Evolutionary conservation across 257 asterid species (phyloP).

Genomic region (Salvia rosmarinus): DNA sequence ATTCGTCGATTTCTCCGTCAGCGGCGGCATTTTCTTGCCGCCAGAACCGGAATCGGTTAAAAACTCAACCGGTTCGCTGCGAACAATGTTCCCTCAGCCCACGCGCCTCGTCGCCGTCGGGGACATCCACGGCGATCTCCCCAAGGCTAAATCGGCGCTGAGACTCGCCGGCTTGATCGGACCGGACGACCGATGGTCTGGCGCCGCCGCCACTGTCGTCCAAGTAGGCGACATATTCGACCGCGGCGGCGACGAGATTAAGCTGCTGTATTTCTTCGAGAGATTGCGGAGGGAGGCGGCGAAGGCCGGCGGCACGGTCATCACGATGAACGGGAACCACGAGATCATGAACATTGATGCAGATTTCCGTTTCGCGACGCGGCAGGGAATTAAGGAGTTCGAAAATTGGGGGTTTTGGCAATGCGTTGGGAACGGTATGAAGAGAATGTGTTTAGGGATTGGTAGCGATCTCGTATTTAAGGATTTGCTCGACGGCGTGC

Average conservation of each 20-base stretch:
- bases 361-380: slow-evolving; percentile 68
- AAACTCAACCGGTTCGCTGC: slow-evolving; percentile 32
- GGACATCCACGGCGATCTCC: slow-evolving; percentile 93
- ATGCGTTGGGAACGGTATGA: slow-evolving; percentile 64
- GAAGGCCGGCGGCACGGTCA: slow-evolving; percentile 57
- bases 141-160: slow-evolving; percentile 73
- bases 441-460: slow-evolving; percentile 54
- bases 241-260: slow-evolving; percentile 93
- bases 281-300: slow-evolving; percentile 78
- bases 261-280: slow-evolving; percentile 81
- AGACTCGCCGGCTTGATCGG: slow-evolving; percentile 72
- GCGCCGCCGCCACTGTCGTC: slow-evolving; percentile 80
- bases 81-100: slow-evolving; percentile 65
- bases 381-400: slow-evolving; percentile 66
- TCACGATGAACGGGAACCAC: slow-evolving; percentile 93
- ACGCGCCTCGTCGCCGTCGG: slow-evolving; percentile 83
- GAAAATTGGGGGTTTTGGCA: slow-evolving; percentile 78
- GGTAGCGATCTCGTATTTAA: slow-evolving; percentile 26
- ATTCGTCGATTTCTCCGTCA: slow-evolving; percentile 86
- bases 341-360: slow-evolving; percentile 89
- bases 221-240: slow-evolving; percentile 92
- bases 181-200: slow-evolving; percentile 67
- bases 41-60: slow-evolving; percentile 37
- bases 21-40: slow-evolving; percentile 85
- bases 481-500: slow-evolving; percentile 64